A percentile compares a stretch with the other conserved stretches of the same genome.
Conservation (phyloP, 805 yeast genomes). For the Ogataea parapolymorpha region DNA sequence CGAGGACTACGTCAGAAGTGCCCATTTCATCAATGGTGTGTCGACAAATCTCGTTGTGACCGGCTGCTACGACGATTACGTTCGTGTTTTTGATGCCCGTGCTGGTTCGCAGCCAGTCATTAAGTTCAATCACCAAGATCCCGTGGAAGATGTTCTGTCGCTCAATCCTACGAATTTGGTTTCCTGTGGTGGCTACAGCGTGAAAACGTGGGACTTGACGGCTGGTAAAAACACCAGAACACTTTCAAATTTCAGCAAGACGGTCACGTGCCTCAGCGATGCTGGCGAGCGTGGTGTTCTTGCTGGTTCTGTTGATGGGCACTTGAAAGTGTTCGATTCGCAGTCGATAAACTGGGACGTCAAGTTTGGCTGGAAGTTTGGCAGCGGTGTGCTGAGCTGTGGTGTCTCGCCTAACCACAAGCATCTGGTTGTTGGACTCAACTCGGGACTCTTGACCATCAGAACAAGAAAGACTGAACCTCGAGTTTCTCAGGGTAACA, state of each 20-base stretch:
- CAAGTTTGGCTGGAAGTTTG: constrained; percentile 96
- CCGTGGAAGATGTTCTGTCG: constrained; percentile 82
- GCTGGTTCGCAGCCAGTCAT: constrained; percentile 49
- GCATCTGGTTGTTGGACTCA: constrained; percentile 89
- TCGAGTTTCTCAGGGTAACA: constrained; percentile 47
- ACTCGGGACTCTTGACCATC: constrained; percentile 83
- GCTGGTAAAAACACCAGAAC: constrained; percentile 70
- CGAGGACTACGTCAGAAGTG: constrained; percentile 84
- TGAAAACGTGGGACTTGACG: constrained; percentile 89
- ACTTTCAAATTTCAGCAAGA: constrained; percentile 84
- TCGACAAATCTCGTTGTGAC: constrained; percentile 73
- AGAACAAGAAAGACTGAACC: constrained; percentile 79
- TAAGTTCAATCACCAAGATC: constrained; percentile 67
- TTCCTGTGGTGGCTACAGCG: constrained; percentile 74
- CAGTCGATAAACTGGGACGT: constrained; percentile 73
- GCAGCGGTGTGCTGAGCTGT: constrained; percentile 85
- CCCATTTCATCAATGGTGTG: constrained; percentile 63
- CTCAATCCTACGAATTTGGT: constrained; percentile 72
- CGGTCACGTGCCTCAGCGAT: constrained; percentile 79
- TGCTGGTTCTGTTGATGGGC: constrained; percentile 96
- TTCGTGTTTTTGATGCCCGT: constrained; percentile 83
- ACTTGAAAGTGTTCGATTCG: constrained; percentile 90
- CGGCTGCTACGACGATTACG: constrained; percentile 89
- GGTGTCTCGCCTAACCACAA: constrained; percentile 85
- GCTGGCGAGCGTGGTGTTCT: constrained; percentile 77